phyloP scores from a whole-genome alignment of 352 stramenopile genomes.

The Phytophthora hybrid region DNA sequence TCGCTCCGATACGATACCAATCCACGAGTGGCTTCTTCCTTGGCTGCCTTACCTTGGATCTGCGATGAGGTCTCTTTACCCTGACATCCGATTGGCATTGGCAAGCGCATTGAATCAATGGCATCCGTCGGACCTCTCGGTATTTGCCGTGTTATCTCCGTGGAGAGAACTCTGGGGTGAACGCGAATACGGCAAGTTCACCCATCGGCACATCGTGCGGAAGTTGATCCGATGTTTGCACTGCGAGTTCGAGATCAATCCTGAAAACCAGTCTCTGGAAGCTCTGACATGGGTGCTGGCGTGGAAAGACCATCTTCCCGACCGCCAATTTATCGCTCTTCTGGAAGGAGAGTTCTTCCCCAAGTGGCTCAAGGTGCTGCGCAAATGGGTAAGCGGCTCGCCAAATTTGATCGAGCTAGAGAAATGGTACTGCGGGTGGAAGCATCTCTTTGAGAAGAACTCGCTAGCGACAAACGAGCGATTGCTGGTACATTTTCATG shows the following conservation, averaged over 20 bases:
- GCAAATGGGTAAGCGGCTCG: conserved; percentile 69
- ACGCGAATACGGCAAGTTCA: conserved; percentile 87
- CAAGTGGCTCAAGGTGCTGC: conserved; percentile 89
- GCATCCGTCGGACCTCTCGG: conserved; percentile 80
- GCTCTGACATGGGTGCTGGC: conserved; percentile 75
- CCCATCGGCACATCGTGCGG: conserved; percentile 76
- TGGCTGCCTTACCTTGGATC: conserved; percentile 61
- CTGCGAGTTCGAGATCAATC: conserved; percentile 85
- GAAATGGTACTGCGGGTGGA: conserved; percentile 90
- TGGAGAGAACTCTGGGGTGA: conserved; percentile 83
- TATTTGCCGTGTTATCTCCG: conserved; percentile 67
- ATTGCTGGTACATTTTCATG: conserved; percentile 84
- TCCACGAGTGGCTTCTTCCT: conserved; percentile 85
- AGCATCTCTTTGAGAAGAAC: conserved; percentile 77
- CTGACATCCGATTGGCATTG: conserved; percentile 74
- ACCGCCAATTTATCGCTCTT: conserved; percentile 80
- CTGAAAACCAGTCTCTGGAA: conserved; percentile 74
- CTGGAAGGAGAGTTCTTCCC: conserved; percentile 94
- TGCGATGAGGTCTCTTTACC: conserved; percentile 65
- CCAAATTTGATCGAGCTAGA: conserved; percentile 72
- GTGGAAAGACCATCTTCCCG: conserved; percentile 74
- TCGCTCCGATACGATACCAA: conserved; percentile 49
- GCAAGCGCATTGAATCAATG: conserved; percentile 75
- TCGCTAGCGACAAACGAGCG: conserved; percentile 61
- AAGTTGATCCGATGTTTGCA: conserved; percentile 84